Evolutionary conservation across 2,329 filamentous ascomycete species (phyloP), one percentile per base, ranked within the genome.

Genomic region (Tothia fuscella): DNA sequence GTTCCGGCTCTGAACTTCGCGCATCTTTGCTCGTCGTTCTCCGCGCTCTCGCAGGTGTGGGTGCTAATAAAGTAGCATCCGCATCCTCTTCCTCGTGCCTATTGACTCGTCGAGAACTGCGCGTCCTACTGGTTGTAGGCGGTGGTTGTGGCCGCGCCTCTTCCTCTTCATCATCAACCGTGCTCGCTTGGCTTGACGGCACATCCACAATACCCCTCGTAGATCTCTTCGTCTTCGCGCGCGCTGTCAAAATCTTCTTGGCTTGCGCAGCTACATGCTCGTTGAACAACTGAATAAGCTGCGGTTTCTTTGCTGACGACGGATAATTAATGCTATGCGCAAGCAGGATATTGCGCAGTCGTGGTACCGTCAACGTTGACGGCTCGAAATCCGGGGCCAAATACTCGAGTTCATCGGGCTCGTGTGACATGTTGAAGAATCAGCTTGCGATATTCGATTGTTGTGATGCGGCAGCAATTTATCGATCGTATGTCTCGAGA

Each of bases 371-470:
- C 48, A 96, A 74, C 49, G 74, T 76, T 56, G 73, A 72, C 16
- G 91, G 78, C 58, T 98, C 86, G 59, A 95, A 96, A 53, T 76
- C 84, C 42, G 84, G 74, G 56, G 88, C 78, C 24, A 96, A 78
- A 59, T 96, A 98, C 50, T 86, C 82, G 51, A 80, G 63, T 50
- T 88, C 83, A 9, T 43, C 43, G n/a, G n/a, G n/a, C n/a, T n/a
- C n/a, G n/a, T n/a, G n/a, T n/a, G n/a, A n/a, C n/a, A n/a, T n/a
- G n/a, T n/a, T n/a, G n/a, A n/a, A n/a, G n/a, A n/a, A n/a, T n/a
- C n/a, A n/a, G n/a, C n/a, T n/a, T n/a, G n/a, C n/a, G n/a, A n/a
- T n/a, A n/a, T n/a, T n/a, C n/a, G n/a, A n/a, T n/a, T n/a, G n/a
- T n/a, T n/a, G n/a, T n/a, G n/a, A n/a, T n/a, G n/a, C n/a, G n/a